Base-by-base conservation (phyloP, 2,329 filamentous ascomycete genomes). In the Colletotrichum tropicicola region DNA sequence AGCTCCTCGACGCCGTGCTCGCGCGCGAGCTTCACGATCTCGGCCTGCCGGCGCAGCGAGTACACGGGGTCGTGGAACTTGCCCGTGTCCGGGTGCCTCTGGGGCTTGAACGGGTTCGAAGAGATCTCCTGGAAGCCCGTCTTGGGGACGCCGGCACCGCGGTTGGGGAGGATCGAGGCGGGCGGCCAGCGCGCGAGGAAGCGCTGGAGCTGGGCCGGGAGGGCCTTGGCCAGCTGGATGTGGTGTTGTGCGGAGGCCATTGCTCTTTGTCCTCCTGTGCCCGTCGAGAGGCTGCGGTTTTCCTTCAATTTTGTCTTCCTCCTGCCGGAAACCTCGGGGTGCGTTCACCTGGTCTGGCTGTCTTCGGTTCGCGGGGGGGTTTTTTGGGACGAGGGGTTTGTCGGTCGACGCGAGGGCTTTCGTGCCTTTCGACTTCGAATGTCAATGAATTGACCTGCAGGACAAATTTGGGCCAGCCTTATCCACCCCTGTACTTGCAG, bases 121-220 rank as follows among this genome's bases (percentile, higher is more conserved):
- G 88, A 82, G 75, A 82, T 79, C 72, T 81, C 80, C 72, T 87
- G 85, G 81, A 82, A 90, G 61, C 77, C 79, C 68, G 80, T 84
- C 79, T 74, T 79, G 68, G 81, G 71, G 69, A 79, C 75, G 62
- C 78, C 77, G 52, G 77, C 74, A n/a, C n/a, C n/a, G n/a, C n/a
- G n/a, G n/a, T n/a, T n/a, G 64, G 85, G 78, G 66, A 88, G 80
- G 73, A 90, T 85, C 70, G 86, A 78, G 55, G 82, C 86, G 49
- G 95, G 94, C 43, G 96, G 96, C 78, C 95, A 98, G 69, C 92
- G 91, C 61, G 91, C 91, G 79, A 99, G 92, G 86, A 99, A 98
- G 73, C 89, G 89, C 74, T 91, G 87, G 47, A 99, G 87, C 41
- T 91, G 91, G 57, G 87, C 83, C 8, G 94, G 96, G 41, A 98